These are phyloP conservation scores for Nakazawaea pomicola DNA, from an alignment of 805 yeast genomes.

Conservation along the genomic window DNA sequence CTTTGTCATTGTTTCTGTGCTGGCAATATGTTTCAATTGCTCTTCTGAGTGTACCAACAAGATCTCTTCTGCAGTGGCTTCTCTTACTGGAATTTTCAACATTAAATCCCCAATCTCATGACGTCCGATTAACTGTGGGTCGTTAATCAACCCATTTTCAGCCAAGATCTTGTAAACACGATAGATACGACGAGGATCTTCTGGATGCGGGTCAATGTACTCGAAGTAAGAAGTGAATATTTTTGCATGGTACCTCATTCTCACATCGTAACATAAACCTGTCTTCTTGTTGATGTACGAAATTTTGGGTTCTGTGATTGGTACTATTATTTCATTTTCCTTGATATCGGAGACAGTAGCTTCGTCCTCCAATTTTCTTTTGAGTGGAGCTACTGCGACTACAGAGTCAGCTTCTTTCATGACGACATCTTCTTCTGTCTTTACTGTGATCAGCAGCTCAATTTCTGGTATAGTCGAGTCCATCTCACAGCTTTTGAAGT, in stretches of 20 bases:
- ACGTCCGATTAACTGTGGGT: slow-evolving; percentile 64
- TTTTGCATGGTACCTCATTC: slow-evolving; percentile 97
- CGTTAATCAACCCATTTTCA: slow-evolving; percentile 85
- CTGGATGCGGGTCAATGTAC: slow-evolving; percentile 98
- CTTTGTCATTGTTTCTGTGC: slow-evolving; percentile 72
- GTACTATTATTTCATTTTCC: slow-evolving; percentile 42
- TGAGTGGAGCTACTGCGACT: background rate
- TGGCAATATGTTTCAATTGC: slow-evolving; percentile 70
- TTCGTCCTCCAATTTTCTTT: slow-evolving; percentile 5
- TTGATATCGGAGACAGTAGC: slow-evolving; percentile 26
- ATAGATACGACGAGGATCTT: slow-evolving; percentile 94
- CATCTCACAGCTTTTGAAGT: background rate
- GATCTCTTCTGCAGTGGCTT: slow-evolving; percentile 83
- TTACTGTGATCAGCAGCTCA: slow-evolving; percentile 3
- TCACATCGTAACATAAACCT: slow-evolving; percentile 91
- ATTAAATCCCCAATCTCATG: slow-evolving; percentile 81
- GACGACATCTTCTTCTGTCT: slow-evolving; percentile 6
- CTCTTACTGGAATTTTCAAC: slow-evolving; percentile 86
- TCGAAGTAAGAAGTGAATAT: slow-evolving; percentile 88
- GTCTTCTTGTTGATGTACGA: slow-evolving; percentile 75
- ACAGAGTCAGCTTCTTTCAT: slow-evolving; percentile 2
- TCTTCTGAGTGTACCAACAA: slow-evolving; percentile 78
- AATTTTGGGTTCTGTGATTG: slow-evolving; percentile 61
- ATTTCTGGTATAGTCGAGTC: background rate
- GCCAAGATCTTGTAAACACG: slow-evolving; percentile 90